Conservation (phyloP, 192 early-diverging fungal species). For the Coemansia sp. region DNA sequence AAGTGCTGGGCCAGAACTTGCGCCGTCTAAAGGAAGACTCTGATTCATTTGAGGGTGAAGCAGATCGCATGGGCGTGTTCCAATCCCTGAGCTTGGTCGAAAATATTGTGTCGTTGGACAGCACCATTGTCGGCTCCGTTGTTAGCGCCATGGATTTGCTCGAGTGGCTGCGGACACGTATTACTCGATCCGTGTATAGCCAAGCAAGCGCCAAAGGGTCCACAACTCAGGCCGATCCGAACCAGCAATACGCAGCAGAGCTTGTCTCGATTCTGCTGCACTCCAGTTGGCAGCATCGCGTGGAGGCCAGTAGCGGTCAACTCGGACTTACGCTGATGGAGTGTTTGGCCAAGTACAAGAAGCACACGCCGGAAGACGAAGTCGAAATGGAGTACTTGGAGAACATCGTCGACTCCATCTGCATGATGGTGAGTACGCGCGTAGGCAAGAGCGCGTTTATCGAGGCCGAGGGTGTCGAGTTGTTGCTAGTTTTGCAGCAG, state of each 20-base stretch:
- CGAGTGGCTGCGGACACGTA: slow-evolving; percentile 74
- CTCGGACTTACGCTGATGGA: slow-evolving; percentile 76
- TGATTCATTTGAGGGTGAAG: slow-evolving; percentile 54
- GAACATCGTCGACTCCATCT: slow-evolving; percentile 86
- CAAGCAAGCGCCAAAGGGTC: neutral
- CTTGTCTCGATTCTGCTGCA: slow-evolving; percentile 86
- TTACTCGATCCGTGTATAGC: slow-evolving; percentile 49
- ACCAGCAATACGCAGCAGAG: slow-evolving; percentile 87
- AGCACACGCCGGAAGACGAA: slow-evolving; percentile 75
- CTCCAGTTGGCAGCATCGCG: slow-evolving; percentile 57
- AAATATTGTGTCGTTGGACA: slow-evolving; percentile 81
- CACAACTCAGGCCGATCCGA: slow-evolving; percentile 63
- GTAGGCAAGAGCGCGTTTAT: slow-evolving; percentile 77
- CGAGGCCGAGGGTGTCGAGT: slow-evolving; percentile 85
- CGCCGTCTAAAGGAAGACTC: slow-evolving; percentile 73
- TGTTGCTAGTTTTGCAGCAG: slow-evolving; percentile 91
- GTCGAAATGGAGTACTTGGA: slow-evolving; percentile 94
- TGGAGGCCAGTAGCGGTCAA: slow-evolving; percentile 47
- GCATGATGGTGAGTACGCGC: slow-evolving; percentile 68
- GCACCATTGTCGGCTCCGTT: slow-evolving; percentile 65
- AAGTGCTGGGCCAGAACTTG: slow-evolving; percentile 82
- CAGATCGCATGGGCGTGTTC: slow-evolving; percentile 87
- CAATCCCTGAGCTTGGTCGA: slow-evolving; percentile 85
- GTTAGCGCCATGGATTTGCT: slow-evolving; percentile 69
- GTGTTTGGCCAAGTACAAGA: slow-evolving; percentile 66